These are phyloP conservation scores for Dothistroma septosporum DNA, from an alignment of 2,329 filamentous ascomycete species.

Conservation along the genomic window DNA sequence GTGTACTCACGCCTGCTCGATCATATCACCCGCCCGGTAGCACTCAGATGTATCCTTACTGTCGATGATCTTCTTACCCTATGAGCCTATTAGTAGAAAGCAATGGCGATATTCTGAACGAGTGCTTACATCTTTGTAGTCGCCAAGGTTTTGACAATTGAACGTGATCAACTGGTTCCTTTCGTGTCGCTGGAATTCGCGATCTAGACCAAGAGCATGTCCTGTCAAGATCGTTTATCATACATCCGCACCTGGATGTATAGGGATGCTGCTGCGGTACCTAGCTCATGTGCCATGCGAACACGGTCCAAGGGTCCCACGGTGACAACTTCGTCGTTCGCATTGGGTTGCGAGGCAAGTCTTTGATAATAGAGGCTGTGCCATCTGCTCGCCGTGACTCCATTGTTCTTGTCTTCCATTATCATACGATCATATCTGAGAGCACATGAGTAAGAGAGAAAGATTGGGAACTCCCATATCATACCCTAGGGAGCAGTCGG, in stretches of 20 bases:
- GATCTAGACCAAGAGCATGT: not conserved
- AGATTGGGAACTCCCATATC: not conserved
- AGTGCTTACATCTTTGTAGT: not conserved
- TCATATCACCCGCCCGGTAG: not conserved
- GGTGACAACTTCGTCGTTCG: not conserved
- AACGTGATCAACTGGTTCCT: conserved; percentile 1
- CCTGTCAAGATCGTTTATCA: not conserved
- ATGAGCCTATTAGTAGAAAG: not conserved
- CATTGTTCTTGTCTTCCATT: not conserved
- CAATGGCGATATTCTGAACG: not conserved
- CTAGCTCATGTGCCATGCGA: conserved; percentile 1
- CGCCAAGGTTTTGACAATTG: not conserved
- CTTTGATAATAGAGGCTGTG: not conserved
- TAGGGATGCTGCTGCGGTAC: not conserved
- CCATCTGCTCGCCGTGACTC: not conserved
- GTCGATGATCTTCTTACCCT: not conserved
- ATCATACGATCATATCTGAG: not conserved
- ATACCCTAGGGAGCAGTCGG: not conserved
- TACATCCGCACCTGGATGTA: not conserved
- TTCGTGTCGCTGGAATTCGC: not conserved
- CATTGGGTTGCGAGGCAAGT: not conserved
- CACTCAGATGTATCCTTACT: not conserved
- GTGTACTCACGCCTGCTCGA: not conserved
- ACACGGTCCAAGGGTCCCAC: not conserved
- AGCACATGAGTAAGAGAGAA: not conserved